These are phyloP conservation scores for Phaffia tasmanica DNA, from an alignment of 768 basidiomycete genomes.

Conservation along the genomic window DNA sequence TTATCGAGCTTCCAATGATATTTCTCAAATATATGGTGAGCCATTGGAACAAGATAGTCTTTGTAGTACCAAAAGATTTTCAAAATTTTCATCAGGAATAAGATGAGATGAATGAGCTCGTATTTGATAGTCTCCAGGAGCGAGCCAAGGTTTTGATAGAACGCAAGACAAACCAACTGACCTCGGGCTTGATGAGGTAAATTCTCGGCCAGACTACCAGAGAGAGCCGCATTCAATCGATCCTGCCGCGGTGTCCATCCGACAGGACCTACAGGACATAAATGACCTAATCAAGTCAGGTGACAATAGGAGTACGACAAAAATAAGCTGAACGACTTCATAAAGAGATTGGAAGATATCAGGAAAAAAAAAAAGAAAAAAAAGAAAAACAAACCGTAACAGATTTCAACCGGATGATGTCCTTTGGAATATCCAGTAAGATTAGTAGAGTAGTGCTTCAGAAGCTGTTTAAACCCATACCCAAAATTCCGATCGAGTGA, in stretches of 20 bases:
- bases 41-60: conserved; percentile 23
- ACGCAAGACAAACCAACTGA: background rate
- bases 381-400: conserved; percentile 10
- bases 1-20: background rate
- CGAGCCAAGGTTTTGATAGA: background rate
- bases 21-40: background rate
- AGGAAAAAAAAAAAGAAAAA: background rate
- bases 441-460: conserved; percentile 16
- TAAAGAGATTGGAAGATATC: background rate
- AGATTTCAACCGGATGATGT: conserved; percentile 19
- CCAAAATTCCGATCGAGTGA: background rate
- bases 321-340: background rate
- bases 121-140: too few species aligned
- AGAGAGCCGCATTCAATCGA: conserved; percentile 22
- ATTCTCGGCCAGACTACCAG: conserved; percentile 18
- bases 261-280: conserved; percentile 18
- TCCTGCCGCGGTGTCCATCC: conserved; percentile 11
- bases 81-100: background rate
- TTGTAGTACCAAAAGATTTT: background rate
- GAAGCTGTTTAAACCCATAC: conserved; percentile 5
- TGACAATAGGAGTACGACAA: background rate
- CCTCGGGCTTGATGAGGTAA: conserved; percentile 20
- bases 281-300: background rate
- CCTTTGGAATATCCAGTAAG: conserved; percentile 16
- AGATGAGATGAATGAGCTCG: background rate